Evolutionary conservation across 345 rosid genomes (phyloP), one percentile per base, ranked within the genome.

Genomic region (Citrus sinensis): DNA sequence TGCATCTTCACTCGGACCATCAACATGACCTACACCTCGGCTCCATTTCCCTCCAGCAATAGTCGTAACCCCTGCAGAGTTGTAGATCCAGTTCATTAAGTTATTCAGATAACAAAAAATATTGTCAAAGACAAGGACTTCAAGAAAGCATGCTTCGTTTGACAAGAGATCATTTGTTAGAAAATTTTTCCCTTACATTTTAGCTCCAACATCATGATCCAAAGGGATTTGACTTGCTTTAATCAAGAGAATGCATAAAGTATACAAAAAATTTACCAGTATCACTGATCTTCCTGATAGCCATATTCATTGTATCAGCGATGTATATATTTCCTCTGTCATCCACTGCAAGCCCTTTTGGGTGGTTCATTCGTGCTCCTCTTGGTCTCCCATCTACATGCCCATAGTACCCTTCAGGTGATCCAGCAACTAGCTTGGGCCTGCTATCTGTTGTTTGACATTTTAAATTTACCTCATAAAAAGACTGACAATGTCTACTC

Each of bases 261-360:
- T 46, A 25, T 9, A 61, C 39, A 49, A 54, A 16, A 16, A 20
- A 35, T 64, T 78, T 84, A 94, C 99, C 99, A 22, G 92, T 77
- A 80, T 97, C 93, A 68, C 93, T 91, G 83, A 97, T 94, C 89
- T 97, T 97, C 86, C 98, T 89, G 81, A 97, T 91, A 78, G 91
- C 99, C 97, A 91, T 88, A 67, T 97, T 97, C 87, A 89, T 82
- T 11, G 94, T 88, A 86, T 97, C 99, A 1, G 99, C 98, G 40
- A 97, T 69, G 85, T 97, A 97, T 46, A 97, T 85, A 85, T 97
- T 97, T 84, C 99, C 98, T 72, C 94, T 87, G 74, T 90, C 92
- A 82, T 97, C 99, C 24, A 89, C 85, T 0, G 98, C 85, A 35
- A 94, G 80, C 77, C 98, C 99, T 86, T 88, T 88, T 7, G 98